phyloP scores from a whole-genome alignment of 2,329 filamentous ascomycete genomes.

The Aureobasidium sp. region DNA sequence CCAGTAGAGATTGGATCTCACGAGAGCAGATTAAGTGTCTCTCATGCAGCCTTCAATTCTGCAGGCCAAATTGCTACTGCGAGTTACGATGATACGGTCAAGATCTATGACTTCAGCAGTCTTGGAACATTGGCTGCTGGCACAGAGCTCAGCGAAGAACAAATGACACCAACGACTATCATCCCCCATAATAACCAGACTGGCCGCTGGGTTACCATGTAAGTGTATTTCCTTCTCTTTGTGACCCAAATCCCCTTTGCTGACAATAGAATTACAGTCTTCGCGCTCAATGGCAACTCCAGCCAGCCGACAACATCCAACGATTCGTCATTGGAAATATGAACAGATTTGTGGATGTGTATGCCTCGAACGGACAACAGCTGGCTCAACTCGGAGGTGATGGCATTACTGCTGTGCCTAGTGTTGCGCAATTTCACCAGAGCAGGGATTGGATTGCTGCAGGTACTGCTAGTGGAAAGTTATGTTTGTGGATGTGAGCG shows the following conservation, averaged over 20 bases:
- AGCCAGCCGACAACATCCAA: constrained; percentile 70
- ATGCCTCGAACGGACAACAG: constrained; percentile 73
- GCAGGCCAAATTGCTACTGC: constrained; percentile 83
- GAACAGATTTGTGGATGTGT: constrained; percentile 84
- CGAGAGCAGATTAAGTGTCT: constrained; percentile 74
- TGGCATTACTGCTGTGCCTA: constrained; percentile 88
- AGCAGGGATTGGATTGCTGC: constrained; percentile 85
- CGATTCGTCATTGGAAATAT: constrained; percentile 94
- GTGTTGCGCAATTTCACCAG: constrained; percentile 85
- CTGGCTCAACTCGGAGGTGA: constrained; percentile 82
- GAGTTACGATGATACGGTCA: constrained; percentile 91
- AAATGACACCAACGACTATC: constrained; percentile 61
- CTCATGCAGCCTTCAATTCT: constrained; percentile 83
- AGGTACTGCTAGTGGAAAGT: constrained; percentile 83
- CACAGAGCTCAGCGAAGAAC: constrained; percentile 44
- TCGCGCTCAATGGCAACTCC: constrained; percentile 83
- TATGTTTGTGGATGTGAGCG: constrained; percentile 76
- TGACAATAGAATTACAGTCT: constrained; percentile 36
- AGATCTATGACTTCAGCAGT: constrained; percentile 69
- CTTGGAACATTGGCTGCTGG: constrained; percentile 40
- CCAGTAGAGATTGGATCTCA: constrained; percentile 76
- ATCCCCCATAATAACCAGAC: constrained; percentile 93
- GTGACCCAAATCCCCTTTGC: not conserved
- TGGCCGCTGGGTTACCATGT: constrained; percentile 85
- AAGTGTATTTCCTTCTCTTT: constrained; percentile 30